Base-by-base conservation (phyloP, 495 filamentous ascomycete species). In the Neurospora terricola region DNA sequence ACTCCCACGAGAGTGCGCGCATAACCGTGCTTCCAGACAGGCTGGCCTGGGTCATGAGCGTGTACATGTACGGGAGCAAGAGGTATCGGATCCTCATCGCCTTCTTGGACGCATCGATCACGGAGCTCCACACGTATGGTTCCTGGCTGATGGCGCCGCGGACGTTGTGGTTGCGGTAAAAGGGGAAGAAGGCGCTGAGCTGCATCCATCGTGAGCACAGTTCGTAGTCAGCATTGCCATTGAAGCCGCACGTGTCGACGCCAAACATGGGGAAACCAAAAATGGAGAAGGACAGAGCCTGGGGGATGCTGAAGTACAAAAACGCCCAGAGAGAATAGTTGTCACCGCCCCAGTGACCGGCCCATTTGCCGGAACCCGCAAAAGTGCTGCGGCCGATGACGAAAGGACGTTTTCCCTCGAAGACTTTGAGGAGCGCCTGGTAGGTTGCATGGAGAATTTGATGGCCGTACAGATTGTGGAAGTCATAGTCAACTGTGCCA, bases 191-290 rank as follows among this genome's bases (percentile, higher is more conserved):
- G 27, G 93, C 93, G 1, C 85, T 87, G 1, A 96, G 86, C 80
- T 93, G 90, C 92, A 94, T 95, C 93, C 93, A 97, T 9, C 93
- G 87, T 71, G 88, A 88, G 78, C 93, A 97, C 12, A 97, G 87
- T 78, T 96, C 92, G 74, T 88, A 86, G 73, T 91, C 89, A 0
- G 86, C 83, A 76, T 96, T 93, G 38, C 88, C 88, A 36, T 83
- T 85, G 83, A 96, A 97, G 12, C 93, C 93, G 77, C 93, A 96
- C 10, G 91, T 91, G 73, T 94, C 92, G 8, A 90, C 88, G 14
- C 93, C 93, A 73, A 96, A 94, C 92, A 96, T 95, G 8, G 93
- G 93, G 18, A 96, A 90, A 68, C 92, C 93, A 74, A 94, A 95
- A 8, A 96, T 86, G 6, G 88, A 90, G 83, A 94, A 94, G 3